Base-by-base conservation (phyloP, 306 rosid species). In the Carpinus fangiana region DNA sequence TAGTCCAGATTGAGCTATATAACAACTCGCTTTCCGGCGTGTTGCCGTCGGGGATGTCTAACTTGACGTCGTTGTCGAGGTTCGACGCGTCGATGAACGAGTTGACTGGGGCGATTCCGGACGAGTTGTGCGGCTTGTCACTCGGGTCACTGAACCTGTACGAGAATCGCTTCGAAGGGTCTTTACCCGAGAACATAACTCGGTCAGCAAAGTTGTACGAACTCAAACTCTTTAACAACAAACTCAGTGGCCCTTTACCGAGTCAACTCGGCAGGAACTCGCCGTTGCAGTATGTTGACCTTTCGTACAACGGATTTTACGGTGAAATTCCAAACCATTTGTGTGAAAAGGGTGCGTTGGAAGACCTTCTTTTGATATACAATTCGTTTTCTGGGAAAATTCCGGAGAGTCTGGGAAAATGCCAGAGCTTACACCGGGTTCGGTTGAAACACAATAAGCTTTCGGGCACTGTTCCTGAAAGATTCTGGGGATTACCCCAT, bases 361-460 rank as follows among this genome's bases (percentile, higher is more conserved):
- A 53, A 57, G 84, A 82, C 9, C 60, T 92, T 74, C 13, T 89
- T 66, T 48, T 92, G 78, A 83, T 90, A 10, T 76, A 66, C 84
- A 92, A 92, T 73, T 89, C 86, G 16, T 92, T 92, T 77, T 89
- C 95, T 4, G 95, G 93, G n/a, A 73, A 56, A 77, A 86, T 92
- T 46, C 92, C 97, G 0, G 73, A 26, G 36, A 87, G 78, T 81
- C 83, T 89, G 1, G 95, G 87, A 26, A 75, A 84, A 8, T 92
- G 95, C 68, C 62, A 12, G 78, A 88, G 87, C 76, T 84, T 92
- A 66, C 36, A 17, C 61, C 80, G 97, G 82, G 85, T 90, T 68
- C 76, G 97, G 64, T 72, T 90, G 23, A 82, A 84, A 82, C 85
- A 90, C 67, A 92, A 92, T 73, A 82, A 86, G 20, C 87, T 92